phyloP scores from a whole-genome alignment of 305 asterid species.

The Solanum hybrid region DNA sequence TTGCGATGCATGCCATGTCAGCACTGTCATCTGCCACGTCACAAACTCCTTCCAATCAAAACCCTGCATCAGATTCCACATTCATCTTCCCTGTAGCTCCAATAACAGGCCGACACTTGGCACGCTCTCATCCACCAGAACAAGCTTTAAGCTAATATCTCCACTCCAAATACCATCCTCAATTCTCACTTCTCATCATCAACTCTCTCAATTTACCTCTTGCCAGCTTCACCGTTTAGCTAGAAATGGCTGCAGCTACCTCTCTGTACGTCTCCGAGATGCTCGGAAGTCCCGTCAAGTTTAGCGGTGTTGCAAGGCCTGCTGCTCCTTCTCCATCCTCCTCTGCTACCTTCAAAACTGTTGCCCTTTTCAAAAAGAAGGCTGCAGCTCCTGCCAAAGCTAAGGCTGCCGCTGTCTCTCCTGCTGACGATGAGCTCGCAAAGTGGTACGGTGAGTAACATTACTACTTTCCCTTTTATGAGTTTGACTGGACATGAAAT shows the following conservation, averaged over 20 bases:
- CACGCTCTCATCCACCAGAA: constrained; percentile 56
- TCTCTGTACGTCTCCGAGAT: constrained; percentile 68
- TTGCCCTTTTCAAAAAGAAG: constrained; percentile 78
- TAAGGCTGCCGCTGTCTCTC: constrained; percentile 38
- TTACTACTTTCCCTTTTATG: background rate
- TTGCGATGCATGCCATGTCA: constrained; percentile 27
- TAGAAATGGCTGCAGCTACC: constrained; percentile 37
- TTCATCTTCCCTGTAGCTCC: background rate
- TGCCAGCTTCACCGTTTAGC: constrained; percentile 41
- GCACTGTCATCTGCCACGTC: constrained; percentile 39
- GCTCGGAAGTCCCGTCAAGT: constrained; percentile 59
- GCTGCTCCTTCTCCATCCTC: constrained; percentile 47
- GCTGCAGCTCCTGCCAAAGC: constrained; percentile 37
- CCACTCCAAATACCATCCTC: constrained; percentile 10
- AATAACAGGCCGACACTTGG: constrained; percentile 31
- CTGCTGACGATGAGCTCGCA: constrained; percentile 82
- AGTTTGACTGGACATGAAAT: background rate
- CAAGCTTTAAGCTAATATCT: constrained; percentile 27
- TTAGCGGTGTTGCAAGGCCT: constrained; percentile 29
- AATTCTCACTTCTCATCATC: constrained; percentile 7
- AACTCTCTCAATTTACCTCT: background rate
- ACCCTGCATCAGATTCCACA: constrained; percentile 41
- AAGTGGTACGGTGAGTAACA: constrained; percentile 92
- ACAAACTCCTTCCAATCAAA: constrained; percentile 31
- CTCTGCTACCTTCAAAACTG: constrained; percentile 50